Conservation (phyloP, 495 filamentous ascomycete species). For the Platismatia glauca region DNA sequence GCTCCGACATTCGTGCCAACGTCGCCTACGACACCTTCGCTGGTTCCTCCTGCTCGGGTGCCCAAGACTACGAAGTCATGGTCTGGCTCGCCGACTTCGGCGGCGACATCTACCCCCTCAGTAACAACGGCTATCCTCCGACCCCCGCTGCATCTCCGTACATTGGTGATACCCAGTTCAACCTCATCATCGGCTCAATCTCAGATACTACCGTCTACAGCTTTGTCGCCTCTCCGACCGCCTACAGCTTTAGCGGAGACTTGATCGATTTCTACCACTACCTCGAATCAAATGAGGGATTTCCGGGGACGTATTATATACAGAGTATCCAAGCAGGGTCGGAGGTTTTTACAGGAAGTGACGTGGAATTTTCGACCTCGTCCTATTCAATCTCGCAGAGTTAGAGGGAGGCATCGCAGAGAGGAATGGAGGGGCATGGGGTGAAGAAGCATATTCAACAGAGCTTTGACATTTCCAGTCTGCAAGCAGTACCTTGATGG, state of each 20-base stretch:
- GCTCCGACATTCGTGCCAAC: constrained; percentile 46
- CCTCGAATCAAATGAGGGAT: constrained; percentile 39
- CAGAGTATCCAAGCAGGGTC: constrained; percentile 48
- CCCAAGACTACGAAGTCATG: constrained; percentile 59
- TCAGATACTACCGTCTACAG: constrained; percentile 49
- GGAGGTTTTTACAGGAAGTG: constrained; percentile 44
- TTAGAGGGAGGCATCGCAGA: constrained; percentile 22
- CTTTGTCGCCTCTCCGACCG: constrained; percentile 46
- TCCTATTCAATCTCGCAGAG: constrained; percentile 36
- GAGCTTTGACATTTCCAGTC: background rate
- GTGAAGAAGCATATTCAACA: background rate
- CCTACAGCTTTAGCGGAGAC: constrained; percentile 47
- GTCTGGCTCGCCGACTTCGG: constrained; percentile 57
- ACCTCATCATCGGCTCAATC: constrained; percentile 49
- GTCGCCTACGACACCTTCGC: constrained; percentile 61
- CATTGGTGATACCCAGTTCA: constrained; percentile 43
- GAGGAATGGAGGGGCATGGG: background rate
- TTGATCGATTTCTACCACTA: constrained; percentile 50
- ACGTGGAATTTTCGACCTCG: constrained; percentile 31
- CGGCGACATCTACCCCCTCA: constrained; percentile 53
- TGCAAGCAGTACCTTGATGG: too few relatives aligned
- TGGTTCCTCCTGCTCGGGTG: constrained; percentile 35
- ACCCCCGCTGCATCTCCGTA: constrained; percentile 43
- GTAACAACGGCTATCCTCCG: constrained; percentile 37
- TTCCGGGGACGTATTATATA: constrained; percentile 46